Evolutionary conservation across 768 basidiomycete genomes (phyloP).

Genomic region (Cystofilobasidium bisporidii): DNA sequence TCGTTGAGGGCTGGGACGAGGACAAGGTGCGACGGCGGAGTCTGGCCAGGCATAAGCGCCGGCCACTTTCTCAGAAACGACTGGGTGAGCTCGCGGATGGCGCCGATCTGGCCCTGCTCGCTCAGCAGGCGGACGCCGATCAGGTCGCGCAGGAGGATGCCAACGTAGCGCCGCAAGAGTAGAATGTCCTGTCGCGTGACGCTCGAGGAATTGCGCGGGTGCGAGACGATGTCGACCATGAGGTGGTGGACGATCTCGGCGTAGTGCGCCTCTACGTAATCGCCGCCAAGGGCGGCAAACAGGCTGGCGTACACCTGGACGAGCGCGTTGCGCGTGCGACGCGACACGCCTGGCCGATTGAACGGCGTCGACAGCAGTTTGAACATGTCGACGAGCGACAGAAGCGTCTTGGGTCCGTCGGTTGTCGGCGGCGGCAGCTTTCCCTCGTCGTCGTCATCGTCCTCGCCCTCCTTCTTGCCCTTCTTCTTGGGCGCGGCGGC

Average conservation of each 20-base stretch:
- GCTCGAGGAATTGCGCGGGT: slow-evolving; percentile 43
- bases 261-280: slow-evolving; percentile 76
- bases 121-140: slow-evolving; percentile 80
- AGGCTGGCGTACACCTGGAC: slow-evolving; percentile 80
- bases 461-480: slow-evolving; percentile 43
- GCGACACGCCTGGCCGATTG: slow-evolving; percentile 60
- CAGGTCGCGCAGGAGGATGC: slow-evolving; percentile 69
- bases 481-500: slow-evolving; percentile 42
- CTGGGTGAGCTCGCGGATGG: slow-evolving; percentile 74
- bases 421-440: slow-evolving; percentile 40
- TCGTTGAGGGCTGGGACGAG: slow-evolving; percentile 70
- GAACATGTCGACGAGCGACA: slow-evolving; percentile 71
- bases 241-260: slow-evolving; percentile 67
- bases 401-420: slow-evolving; percentile 57
- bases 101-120: slow-evolving; percentile 85
- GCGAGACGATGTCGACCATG: slow-evolving; percentile 63
- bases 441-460: slow-evolving; percentile 53
- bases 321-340: slow-evolving; percentile 69
- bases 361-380: slow-evolving; percentile 65
- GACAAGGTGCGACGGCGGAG: slow-evolving; percentile 56
- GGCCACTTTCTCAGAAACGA: slow-evolving; percentile 85
- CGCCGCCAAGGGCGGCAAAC: slow-evolving; percentile 60
- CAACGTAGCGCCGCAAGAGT: slow-evolving; percentile 60
- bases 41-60: slow-evolving; percentile 77
- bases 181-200: slow-evolving; percentile 62